Percentiles rank a stretch among this genome's conserved stretches.
Evolutionary conservation across 2,329 filamentous ascomycete species (phyloP).

Genomic region (Corniculantispora saksenae): DNA sequence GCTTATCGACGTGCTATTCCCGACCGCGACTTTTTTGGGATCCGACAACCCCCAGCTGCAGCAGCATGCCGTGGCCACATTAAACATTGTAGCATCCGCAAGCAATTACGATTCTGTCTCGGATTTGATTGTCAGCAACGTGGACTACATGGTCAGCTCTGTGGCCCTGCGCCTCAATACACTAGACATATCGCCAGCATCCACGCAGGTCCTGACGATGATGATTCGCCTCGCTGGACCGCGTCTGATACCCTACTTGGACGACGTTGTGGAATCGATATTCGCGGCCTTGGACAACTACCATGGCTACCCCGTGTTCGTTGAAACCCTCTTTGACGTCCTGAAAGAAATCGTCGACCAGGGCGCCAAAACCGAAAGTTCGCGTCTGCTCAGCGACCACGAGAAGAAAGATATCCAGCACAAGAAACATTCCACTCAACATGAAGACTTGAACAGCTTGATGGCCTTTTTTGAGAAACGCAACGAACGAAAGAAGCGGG

Average conservation of each 20-base stretch:
- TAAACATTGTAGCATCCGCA: slow-evolving; percentile 75
- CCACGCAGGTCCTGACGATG: slow-evolving; percentile 88
- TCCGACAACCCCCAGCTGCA: slow-evolving; percentile 68
- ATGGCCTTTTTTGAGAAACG: slow-evolving; percentile 64
- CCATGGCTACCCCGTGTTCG: slow-evolving; percentile 85
- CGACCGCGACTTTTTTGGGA: slow-evolving; percentile 84
- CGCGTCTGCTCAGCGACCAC: slow-evolving; percentile 42
- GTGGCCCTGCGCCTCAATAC: slow-evolving; percentile 86
- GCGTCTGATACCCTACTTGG: slow-evolving; percentile 79
- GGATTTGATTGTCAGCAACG: slow-evolving; percentile 83
- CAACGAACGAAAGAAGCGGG: slow-evolving; percentile 34
- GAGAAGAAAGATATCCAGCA: slow-evolving; percentile 41
- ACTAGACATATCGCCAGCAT: slow-evolving; percentile 88
- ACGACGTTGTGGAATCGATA: slow-evolving; percentile 87
- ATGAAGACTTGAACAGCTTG: slow-evolving; percentile 46
- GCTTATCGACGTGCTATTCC: slow-evolving; percentile 88
- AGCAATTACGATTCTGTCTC: slow-evolving; percentile 76
- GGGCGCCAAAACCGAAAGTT: slow-evolving; percentile 63
- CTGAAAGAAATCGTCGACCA: slow-evolving; percentile 82
- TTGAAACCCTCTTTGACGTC: slow-evolving; percentile 82
- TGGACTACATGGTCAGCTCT: slow-evolving; percentile 95
- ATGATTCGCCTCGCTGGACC: slow-evolving; percentile 88
- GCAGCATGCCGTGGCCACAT: slow-evolving; percentile 76
- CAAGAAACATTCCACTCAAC: slow-evolving; percentile 38
- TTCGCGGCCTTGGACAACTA: slow-evolving; percentile 94